Evolutionary conservation across 192 early-diverging fungal genomes (phyloP).

Genomic region (Gryganskiella cystojenkinii): DNA sequence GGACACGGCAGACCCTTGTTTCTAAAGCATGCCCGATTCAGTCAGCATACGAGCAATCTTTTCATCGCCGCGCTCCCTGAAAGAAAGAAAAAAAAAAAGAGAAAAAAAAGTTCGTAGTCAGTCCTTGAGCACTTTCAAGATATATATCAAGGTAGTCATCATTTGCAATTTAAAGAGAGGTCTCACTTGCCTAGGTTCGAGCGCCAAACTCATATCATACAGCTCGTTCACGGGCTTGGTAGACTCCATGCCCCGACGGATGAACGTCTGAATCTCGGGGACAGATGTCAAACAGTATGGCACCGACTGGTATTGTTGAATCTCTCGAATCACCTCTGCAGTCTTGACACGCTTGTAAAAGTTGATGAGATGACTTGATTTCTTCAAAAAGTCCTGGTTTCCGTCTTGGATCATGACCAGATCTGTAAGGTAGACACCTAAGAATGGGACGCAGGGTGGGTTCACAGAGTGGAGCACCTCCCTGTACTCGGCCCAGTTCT

Average conservation of each 20-base stretch:
- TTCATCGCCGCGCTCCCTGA: conserved; percentile 79
- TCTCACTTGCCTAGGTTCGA: conserved; percentile 76
- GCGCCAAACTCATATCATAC: conserved; percentile 80
- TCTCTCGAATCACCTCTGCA: conserved; percentile 86
- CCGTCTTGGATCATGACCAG: conserved; percentile 93
- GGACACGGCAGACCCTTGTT: neutral
- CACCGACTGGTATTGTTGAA: conserved; percentile 89
- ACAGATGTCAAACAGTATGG: conserved; percentile 83
- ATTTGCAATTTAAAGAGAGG: neutral
- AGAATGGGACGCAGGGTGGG: conserved; percentile 84
- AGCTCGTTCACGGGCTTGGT: conserved; percentile 75
- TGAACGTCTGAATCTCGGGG: conserved; percentile 84
- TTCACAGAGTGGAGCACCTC: conserved; percentile 84
- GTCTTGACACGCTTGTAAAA: conserved; percentile 90
- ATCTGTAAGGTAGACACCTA: conserved; percentile 78
- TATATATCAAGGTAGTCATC: neutral
- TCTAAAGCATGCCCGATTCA: conserved; percentile 71
- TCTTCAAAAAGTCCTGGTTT: conserved; percentile 77
- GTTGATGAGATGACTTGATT: conserved; percentile 82
- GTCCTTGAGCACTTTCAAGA: neutral
- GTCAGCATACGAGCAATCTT: conserved; percentile 76
- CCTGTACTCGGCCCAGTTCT: conserved; percentile 88
- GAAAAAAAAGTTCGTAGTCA: neutral
- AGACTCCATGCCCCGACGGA: conserved; percentile 74
- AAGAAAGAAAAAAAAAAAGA: neutral